Percentiles rank a stretch among this genome's conserved stretches.
Conservation (phyloP, 495 filamentous ascomycete genomes). For the Hyaloscypha finlandica region DNA sequence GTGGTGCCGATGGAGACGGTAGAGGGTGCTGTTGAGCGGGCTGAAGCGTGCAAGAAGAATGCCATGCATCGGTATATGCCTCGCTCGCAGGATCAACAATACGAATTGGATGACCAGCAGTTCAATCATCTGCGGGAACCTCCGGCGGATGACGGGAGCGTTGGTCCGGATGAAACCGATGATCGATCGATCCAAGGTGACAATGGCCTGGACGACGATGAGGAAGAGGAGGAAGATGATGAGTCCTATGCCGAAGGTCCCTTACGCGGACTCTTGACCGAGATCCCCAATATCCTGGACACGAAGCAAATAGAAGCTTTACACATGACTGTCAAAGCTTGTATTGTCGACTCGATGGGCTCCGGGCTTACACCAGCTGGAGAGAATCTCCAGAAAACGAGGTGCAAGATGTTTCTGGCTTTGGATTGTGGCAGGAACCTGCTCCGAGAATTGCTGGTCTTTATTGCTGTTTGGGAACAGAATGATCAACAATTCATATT, state of each 20-base stretch:
- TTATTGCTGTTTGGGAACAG: constrained; percentile 95
- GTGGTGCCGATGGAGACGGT: constrained; percentile 51
- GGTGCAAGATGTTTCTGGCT: constrained; percentile 85
- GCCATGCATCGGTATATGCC: constrained; percentile 47
- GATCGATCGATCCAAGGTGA: constrained; percentile 52
- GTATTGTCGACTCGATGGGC: constrained; percentile 72
- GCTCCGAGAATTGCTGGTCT: constrained; percentile 86
- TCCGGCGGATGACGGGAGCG: constrained; percentile 15
- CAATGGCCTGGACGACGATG: constrained; percentile 53
- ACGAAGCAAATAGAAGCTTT: constrained; percentile 92
- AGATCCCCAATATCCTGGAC: constrained; percentile 90
- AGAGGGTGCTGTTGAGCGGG: constrained; percentile 50
- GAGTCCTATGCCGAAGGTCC: constrained; percentile 80
- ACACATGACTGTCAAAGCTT: constrained; percentile 91
- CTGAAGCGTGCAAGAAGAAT: constrained; percentile 50
- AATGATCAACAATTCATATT: constrained; percentile 89
- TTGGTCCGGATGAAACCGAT: constrained; percentile 61
- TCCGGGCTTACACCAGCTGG: constrained; percentile 52
- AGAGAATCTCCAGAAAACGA: constrained; percentile 79
- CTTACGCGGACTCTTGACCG: constrained; percentile 83
- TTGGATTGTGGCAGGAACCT: constrained; percentile 85
- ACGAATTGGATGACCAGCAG: constrained; percentile 58
- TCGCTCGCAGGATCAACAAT: constrained; percentile 34
- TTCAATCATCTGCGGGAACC: constrained; percentile 45
- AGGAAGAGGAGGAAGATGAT: constrained; percentile 79